Conservation (phyloP, 2,329 filamentous ascomycete species). For the Colletotrichum sp. region DNA sequence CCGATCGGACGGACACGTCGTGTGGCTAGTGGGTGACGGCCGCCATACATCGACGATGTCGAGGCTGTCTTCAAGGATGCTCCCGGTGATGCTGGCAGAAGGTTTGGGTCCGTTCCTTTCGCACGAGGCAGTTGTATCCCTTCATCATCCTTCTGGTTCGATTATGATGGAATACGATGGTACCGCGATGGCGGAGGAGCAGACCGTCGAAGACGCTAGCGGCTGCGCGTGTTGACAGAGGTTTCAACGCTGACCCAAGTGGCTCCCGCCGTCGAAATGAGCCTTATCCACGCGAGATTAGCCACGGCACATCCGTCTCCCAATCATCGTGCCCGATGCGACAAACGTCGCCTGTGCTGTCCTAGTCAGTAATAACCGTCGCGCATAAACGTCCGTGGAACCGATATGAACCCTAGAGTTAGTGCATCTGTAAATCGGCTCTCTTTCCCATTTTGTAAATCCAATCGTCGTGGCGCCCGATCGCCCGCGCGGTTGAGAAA, state of each 20-base stretch:
- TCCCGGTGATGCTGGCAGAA: not conserved
- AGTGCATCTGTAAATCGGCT: not conserved
- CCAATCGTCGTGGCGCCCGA: not conserved
- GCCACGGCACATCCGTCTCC: not conserved
- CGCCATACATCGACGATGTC: not conserved
- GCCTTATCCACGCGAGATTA: constrained; percentile 19
- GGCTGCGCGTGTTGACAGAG: not conserved
- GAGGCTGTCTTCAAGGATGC: not conserved
- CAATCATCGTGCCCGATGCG: constrained; percentile 2
- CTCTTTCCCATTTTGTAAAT: not conserved
- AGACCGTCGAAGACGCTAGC: not conserved
- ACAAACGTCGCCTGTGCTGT: not conserved
- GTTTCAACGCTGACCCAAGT: not conserved
- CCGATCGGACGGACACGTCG: not conserved
- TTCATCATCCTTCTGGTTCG: not conserved
- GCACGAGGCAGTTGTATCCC: not conserved
- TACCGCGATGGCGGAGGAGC: not conserved
- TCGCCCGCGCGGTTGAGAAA: not conserved
- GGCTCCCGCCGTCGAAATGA: constrained; percentile 16
- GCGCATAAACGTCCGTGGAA: not conserved
- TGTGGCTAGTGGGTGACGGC: not conserved
- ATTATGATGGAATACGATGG: not conserved
- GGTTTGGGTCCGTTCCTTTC: not conserved
- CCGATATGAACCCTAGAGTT: not conserved
- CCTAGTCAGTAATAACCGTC: not conserved